These are phyloP conservation scores for Yamadazyma atmosphaerica DNA, from an alignment of 1,139 yeast genomes.

Conservation along the genomic window DNA sequence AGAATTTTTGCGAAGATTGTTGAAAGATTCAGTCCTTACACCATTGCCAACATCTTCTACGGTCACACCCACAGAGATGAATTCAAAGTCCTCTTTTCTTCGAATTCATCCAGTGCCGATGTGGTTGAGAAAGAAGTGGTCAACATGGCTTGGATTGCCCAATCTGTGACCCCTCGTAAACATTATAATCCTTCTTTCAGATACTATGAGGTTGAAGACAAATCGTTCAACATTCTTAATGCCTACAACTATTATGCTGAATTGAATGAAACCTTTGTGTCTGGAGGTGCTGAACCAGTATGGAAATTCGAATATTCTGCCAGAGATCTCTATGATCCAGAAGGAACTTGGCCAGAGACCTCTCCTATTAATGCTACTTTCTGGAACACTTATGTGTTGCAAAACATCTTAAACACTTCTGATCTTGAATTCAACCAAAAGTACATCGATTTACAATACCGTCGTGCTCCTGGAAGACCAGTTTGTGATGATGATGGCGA, in stretches of 20 bases:
- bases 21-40: constrained; percentile 66
- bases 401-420: constrained; percentile 31
- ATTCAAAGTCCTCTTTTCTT: constrained; percentile 55
- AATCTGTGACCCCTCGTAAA: constrained; percentile 62
- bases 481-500: constrained; percentile 38
- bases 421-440: constrained; percentile 44
- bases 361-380: constrained; percentile 60
- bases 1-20: constrained; percentile 56
- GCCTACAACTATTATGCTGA: constrained; percentile 56
- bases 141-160: constrained; percentile 65
- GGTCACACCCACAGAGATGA: constrained; percentile 77
- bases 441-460: constrained; percentile 48
- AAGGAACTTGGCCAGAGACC: constrained; percentile 46
- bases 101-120: constrained; percentile 33
- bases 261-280: constrained; percentile 51
- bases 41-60: constrained; percentile 67
- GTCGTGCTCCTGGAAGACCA: constrained; percentile 53
- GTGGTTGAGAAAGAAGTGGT: constrained; percentile 37
- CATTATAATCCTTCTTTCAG: constrained; percentile 70
- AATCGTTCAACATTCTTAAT: constrained; percentile 62
- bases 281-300: constrained; percentile 49
- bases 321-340: constrained; percentile 49
- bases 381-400: constrained; percentile 48
- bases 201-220: constrained; percentile 66
- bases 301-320: constrained; percentile 60